These are phyloP conservation scores for Glutinoglossum americanum DNA, from an alignment of 495 filamentous ascomycete species.

Conservation along the genomic window DNA sequence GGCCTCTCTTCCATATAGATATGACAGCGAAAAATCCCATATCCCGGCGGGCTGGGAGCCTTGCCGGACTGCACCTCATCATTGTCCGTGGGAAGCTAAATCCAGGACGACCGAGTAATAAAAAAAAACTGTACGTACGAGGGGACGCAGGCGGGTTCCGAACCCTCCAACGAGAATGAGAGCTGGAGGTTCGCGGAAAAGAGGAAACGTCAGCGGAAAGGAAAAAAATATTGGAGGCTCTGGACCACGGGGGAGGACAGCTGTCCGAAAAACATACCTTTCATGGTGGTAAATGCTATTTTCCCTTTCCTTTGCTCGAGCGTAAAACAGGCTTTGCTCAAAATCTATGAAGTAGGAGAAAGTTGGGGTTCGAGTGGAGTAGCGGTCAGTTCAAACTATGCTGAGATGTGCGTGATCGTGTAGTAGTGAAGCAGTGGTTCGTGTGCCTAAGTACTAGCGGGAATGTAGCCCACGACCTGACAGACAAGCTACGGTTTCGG, in stretches of 20 bases:
- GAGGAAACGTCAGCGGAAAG: not conserved
- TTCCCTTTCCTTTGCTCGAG: not conserved
- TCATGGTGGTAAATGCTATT: not conserved
- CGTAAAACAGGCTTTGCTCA: not conserved
- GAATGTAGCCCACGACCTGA: too few species aligned
- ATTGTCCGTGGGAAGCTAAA: not conserved
- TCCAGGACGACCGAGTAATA: not conserved
- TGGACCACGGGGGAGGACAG: not conserved
- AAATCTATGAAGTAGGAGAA: not conserved
- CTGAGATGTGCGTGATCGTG: not conserved
- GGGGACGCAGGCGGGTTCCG: conserved; percentile 89
- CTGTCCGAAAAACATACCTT: not conserved
- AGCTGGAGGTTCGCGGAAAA: conserved; percentile 27
- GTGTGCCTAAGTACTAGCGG: too few species aligned
- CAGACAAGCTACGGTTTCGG: too few species aligned
- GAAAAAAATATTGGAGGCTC: not conserved
- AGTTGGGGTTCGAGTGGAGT: not conserved
- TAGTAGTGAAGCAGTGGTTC: not conserved
- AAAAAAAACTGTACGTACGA: conserved; percentile 40
- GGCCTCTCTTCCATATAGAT: not conserved
- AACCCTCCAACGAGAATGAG: conserved; percentile 99
- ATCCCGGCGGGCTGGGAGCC: too few species aligned
- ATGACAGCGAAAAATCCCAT: not conserved
- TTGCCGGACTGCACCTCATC: too few species aligned
- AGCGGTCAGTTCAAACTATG: not conserved